phyloP scores from a whole-genome alignment of 164 flowering plant genomes.

The Liriodendron chinense region DNA sequence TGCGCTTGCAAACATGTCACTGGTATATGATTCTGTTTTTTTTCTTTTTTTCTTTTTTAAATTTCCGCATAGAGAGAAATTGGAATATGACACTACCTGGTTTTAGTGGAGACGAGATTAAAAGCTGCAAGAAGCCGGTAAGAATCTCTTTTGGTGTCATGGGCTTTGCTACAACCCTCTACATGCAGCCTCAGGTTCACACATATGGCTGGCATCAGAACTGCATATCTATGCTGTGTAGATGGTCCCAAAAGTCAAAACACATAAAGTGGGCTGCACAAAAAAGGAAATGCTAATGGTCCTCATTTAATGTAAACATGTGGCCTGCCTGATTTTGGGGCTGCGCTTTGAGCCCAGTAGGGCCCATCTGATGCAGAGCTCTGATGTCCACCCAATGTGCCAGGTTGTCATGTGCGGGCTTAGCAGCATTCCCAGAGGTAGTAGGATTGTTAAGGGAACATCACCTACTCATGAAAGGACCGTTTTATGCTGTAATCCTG shows the following conservation, averaged over 20 bases:
- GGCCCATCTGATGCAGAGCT: background rate
- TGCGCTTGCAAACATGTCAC: background rate
- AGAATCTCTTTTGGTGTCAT: constrained; percentile 7
- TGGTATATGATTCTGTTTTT: background rate
- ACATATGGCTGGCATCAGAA: too few relatives aligned
- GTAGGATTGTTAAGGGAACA: background rate
- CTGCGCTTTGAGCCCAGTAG: background rate
- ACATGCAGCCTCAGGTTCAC: background rate
- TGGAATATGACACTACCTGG: constrained; percentile 97
- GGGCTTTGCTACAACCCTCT: background rate
- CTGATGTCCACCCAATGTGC: background rate
- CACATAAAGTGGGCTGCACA: background rate
- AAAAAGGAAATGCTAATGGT: background rate
- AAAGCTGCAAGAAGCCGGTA: constrained; percentile 75
- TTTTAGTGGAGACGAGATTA: constrained; percentile 90
- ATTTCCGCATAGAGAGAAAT: constrained; percentile 59
- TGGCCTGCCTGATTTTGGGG: background rate
- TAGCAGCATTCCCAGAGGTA: background rate
- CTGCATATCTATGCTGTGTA: too few relatives aligned
- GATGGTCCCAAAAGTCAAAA: background rate
- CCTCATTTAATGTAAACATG: background rate
- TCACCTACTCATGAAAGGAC: background rate
- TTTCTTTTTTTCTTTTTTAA: constrained; percentile 8
- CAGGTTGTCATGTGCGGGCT: background rate
- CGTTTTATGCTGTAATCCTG: background rate